Base-by-base conservation (phyloP, 495 filamentous ascomycete genomes). In the Lophiostoma macrostomum region DNA sequence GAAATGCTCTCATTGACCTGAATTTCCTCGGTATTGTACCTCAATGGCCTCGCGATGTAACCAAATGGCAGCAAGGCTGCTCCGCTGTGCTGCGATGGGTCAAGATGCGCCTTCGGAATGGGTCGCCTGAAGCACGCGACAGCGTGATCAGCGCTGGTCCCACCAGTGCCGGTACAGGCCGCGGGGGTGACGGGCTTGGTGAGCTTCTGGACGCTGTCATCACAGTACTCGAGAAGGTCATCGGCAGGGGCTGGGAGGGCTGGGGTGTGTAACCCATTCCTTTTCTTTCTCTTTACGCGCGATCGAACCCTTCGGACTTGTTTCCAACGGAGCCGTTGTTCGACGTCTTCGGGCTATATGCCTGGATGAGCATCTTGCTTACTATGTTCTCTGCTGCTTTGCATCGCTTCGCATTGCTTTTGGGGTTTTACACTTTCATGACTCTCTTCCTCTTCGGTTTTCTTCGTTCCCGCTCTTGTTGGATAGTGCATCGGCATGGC, bases 21-120 rank as follows among this genome's bases (percentile, higher is more conserved):
- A 54, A 63, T 12, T 14, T 55, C 8, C 35, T 63, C 13, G 51
- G 47, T 11, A 51, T 51, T 10, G 31, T 39, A 0, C 30, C 50
- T 2, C 50, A 49, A 14, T 63, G 54, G 60, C 60, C 60, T 22
- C 41, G 34, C 2, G 50, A 64, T 44, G 28, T 57, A 10, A 24
- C 47, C 7, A 55, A 64, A 27, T 64, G 60, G 60, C 60, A 60
- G 44, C 60, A 60, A n/a, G 60, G 60, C 25, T 50, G 50, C 12
- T 22, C 36, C 3, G 55, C 60, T 7, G 25, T 64, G 16, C 25
- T 64, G 45, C 50, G 45, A 13, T 64, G 60, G 60, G 60, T 56
- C 4, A 64, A 60, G 51, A 56, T 64, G 60, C 31, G 56, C n/a
- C 50, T 63, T n/a, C 48, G 60, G 22, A 58, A 45, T 25, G 53